These are phyloP conservation scores for Loxodes magnus DNA, from an alignment of 73 alveolate genomes.

Conservation along the genomic window DNA sequence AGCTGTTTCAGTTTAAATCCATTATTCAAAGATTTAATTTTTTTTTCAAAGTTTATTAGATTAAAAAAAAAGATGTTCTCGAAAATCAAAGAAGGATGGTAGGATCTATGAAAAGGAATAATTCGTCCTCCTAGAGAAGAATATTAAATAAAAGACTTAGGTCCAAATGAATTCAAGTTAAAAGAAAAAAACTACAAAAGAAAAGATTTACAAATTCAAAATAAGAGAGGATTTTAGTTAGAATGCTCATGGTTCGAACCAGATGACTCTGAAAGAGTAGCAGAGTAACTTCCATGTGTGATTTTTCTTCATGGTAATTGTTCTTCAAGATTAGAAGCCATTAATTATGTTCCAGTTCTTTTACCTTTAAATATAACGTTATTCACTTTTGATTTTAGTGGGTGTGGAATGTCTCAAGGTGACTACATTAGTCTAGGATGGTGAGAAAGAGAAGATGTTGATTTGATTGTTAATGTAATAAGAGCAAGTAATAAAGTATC, in stretches of 20 bases:
- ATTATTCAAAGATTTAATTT: too few relatives aligned
- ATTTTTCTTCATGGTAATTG: conserved; percentile 86
- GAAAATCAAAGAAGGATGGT: conserved; percentile 16
- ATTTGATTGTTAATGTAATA: conserved; percentile 55
- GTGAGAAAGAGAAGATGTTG: conserved; percentile 74
- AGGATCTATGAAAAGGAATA: conserved; percentile 50
- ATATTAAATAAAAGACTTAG: conserved; percentile 30
- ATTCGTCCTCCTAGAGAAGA: conserved; percentile 68
- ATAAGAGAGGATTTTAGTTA: conserved; percentile 37
- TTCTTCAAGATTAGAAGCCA: conserved; percentile 73
- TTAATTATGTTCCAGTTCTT: conserved; percentile 42
- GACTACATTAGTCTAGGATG: conserved; percentile 79
- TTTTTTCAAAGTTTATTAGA: too few relatives aligned
- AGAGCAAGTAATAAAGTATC: conserved; percentile 59
- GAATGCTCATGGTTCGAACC: conserved; percentile 52
- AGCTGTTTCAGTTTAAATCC: too few relatives aligned
- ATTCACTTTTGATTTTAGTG: conserved; percentile 79
- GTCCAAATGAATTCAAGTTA: conserved; percentile 5
- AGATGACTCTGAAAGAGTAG: conserved; percentile 22
- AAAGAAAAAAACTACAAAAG: conserved; percentile 18
- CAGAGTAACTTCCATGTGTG: conserved; percentile 59
- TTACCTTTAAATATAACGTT: conserved; percentile 50
- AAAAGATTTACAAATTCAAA: conserved; percentile 28
- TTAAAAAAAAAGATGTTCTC: too few relatives aligned
- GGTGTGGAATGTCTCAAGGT: conserved; percentile 88